Evolutionary conservation across 805 yeast genomes (phyloP).

Genomic region (Maudiozyma bulderi): DNA sequence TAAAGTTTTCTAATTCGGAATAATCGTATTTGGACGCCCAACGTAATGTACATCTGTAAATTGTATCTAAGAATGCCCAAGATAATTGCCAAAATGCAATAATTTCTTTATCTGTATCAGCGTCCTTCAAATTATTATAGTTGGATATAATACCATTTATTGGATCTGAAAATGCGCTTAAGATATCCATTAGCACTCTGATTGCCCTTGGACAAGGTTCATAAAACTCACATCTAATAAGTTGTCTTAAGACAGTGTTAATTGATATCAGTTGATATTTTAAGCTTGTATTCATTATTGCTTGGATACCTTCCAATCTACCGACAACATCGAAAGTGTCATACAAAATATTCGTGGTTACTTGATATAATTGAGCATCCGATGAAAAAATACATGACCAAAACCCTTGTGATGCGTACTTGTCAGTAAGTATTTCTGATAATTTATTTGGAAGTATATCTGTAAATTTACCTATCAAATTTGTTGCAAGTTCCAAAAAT

Average conservation of each 20-base stretch:
- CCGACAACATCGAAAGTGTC: constrained; percentile 76
- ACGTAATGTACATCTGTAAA: constrained; percentile 52
- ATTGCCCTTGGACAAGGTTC: constrained; percentile 73
- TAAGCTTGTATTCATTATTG: constrained; percentile 38
- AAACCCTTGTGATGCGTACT: constrained; percentile 46
- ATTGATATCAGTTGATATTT: constrained; percentile 40
- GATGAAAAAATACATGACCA: constrained; percentile 72
- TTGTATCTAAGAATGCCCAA: constrained; percentile 66
- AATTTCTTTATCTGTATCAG: constrained; percentile 20
- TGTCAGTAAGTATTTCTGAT: constrained; percentile 32
- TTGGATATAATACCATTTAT: constrained; percentile 44
- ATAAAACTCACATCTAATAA: constrained; percentile 41
- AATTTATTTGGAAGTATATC: constrained; percentile 32
- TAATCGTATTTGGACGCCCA: constrained; percentile 67
- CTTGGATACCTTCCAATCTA: constrained; percentile 63
- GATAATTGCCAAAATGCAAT: constrained; percentile 53
- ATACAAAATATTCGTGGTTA: constrained; percentile 60
- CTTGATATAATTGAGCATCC: constrained; percentile 46
- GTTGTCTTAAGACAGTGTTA: constrained; percentile 35
- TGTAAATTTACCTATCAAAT: constrained; percentile 32
- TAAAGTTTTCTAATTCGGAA: constrained; percentile 60
- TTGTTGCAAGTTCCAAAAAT: constrained; percentile 26
- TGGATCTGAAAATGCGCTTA: constrained; percentile 55
- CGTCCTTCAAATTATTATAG: constrained; percentile 16
- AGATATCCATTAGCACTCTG: constrained; percentile 64